Base-by-base conservation (phyloP, 108 stramenopile species). In the Parietichytrium sp. region DNA sequence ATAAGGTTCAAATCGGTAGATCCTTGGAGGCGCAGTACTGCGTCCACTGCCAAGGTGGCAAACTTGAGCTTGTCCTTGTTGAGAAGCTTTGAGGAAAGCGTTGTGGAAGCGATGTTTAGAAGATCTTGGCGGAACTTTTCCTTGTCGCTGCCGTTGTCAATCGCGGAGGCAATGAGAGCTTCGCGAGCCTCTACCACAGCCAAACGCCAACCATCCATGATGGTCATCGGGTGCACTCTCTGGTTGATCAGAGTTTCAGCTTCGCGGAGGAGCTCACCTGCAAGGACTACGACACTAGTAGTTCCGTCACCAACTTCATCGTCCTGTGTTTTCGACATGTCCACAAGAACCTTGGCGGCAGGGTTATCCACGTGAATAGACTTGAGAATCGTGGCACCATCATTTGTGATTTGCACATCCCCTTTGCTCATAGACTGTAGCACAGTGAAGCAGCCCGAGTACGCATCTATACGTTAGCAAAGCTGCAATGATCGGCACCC, bases 301-400 rank as follows among this genome's bases (percentile, higher is more conserved):
- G 97, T 98, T 12, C 98, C 97, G 82, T 99, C 97, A 7, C 97
- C 98, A 13, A 99, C 96, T 89, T 97, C 95, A 52, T 97, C 94
- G 88, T 97, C 97, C 82, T 88, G 90, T 3, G 96, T 97, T 85
- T 90, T 93, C 50, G 96, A 93, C 86, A 99, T 97, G 86, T 99
- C 97, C n/a, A 99, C 96, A 72, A 99, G 85, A 0, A 98, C 95
- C 85, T 96, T 97, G 80, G 98, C 98, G 16, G 98, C 98, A 48
- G 98, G 94, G 86, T 98, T 98, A 84, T 98, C 98, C 30, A 97
- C 86, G 33, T 95, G 95, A 47, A 97, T 86, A 18, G 92, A 87
- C 81, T 91, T 87, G 31, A 98, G 89, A 79, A 98, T 98, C 30
- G 98, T 98, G 18, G 98, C 98, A 2, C 82, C 86, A 8, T 86